phyloP scores from a whole-genome alignment of 768 basidiomycete species.

The Lactarius hatsudake region DNA sequence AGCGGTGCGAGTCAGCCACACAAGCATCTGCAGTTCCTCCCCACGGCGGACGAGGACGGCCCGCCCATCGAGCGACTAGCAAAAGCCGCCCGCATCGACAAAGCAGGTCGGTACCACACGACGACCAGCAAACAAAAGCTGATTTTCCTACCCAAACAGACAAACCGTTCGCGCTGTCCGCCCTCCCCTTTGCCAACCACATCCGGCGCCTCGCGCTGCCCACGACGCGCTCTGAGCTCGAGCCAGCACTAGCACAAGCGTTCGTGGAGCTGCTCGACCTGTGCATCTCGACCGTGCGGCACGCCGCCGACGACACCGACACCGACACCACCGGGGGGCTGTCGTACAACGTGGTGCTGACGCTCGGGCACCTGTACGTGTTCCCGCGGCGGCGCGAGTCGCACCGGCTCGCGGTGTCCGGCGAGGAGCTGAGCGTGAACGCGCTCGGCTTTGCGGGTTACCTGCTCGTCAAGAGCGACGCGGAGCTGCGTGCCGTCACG shows the following conservation, averaged over 20 bases:
- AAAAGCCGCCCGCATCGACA: constrained; percentile 53
- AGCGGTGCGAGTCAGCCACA: constrained; percentile 90
- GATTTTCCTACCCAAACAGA: constrained; percentile 39
- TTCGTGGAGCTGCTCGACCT: constrained; percentile 79
- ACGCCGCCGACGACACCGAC: constrained; percentile 37
- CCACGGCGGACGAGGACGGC: constrained; percentile 53
- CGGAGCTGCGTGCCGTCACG: constrained; percentile 68
- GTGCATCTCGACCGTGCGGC: constrained; percentile 67
- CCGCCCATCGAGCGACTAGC: constrained; percentile 80
- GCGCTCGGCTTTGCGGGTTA: constrained; percentile 88
- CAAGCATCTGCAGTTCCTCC: constrained; percentile 88
- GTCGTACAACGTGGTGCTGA: constrained; percentile 83
- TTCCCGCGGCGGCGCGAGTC: constrained; percentile 73
- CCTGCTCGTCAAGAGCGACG: constrained; percentile 81
- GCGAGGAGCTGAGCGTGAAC: constrained; percentile 70
- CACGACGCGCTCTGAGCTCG: constrained; percentile 44
- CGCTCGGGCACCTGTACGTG: constrained; percentile 79
- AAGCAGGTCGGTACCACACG: constrained; percentile 43
- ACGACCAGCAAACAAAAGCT: not conserved
- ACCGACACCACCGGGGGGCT: constrained; percentile 45
- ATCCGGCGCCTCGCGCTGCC: constrained; percentile 50
- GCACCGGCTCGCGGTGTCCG: constrained; percentile 51
- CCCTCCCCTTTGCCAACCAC: constrained; percentile 80
- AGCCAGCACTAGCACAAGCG: constrained; percentile 49
- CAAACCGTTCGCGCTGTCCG: constrained; percentile 65